These are phyloP conservation scores for Sporothrix curviconia DNA, from an alignment of 2,329 filamentous ascomycete species.

Conservation along the genomic window DNA sequence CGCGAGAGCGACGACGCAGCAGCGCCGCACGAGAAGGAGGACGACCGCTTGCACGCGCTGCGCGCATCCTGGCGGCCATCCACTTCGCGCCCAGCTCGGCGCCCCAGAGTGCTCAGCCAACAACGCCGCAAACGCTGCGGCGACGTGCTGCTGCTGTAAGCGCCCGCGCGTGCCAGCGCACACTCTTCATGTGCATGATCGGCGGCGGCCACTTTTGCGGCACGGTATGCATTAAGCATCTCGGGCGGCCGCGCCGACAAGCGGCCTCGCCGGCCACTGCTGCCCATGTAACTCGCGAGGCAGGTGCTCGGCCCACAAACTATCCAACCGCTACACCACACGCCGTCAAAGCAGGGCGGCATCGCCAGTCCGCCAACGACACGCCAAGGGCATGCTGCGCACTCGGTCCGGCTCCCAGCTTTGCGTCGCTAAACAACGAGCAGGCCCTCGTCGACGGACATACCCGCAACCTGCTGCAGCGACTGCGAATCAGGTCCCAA, in stretches of 20 bases:
- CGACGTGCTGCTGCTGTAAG: slow-evolving; percentile 35
- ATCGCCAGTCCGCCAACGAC: slow-evolving; percentile 73
- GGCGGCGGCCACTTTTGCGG: slow-evolving; percentile 95
- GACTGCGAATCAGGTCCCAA: slow-evolving; percentile 87
- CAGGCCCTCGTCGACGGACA: slow-evolving; percentile 81
- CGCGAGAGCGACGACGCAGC: not conserved
- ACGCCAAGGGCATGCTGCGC: slow-evolving; percentile 31
- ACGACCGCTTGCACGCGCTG: slow-evolving; percentile 1
- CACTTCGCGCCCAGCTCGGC: slow-evolving; percentile 57
- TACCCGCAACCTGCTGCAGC: slow-evolving; percentile 67
- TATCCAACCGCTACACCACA: slow-evolving; percentile 95
- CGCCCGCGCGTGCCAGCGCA: slow-evolving; percentile 51
- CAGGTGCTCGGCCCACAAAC: slow-evolving; percentile 90
- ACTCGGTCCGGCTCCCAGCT: slow-evolving; percentile 84
- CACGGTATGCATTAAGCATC: slow-evolving; percentile 87
- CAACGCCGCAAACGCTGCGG: slow-evolving; percentile 38
- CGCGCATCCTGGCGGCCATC: slow-evolving; percentile 56
- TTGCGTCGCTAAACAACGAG: slow-evolving; percentile 94
- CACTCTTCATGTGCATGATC: slow-evolving; percentile 98
- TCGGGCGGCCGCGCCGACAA: slow-evolving; percentile 73
- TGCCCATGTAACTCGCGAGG: slow-evolving; percentile 74
- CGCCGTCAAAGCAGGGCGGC: slow-evolving; percentile 91
- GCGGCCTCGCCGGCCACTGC: slow-evolving; percentile 54
- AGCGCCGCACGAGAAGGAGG: not conserved
- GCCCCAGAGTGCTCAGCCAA: slow-evolving; percentile 49